These are phyloP conservation scores for Escallonia herrerae DNA, from an alignment of 129 eudicot genomes.

Conservation along the genomic window DNA sequence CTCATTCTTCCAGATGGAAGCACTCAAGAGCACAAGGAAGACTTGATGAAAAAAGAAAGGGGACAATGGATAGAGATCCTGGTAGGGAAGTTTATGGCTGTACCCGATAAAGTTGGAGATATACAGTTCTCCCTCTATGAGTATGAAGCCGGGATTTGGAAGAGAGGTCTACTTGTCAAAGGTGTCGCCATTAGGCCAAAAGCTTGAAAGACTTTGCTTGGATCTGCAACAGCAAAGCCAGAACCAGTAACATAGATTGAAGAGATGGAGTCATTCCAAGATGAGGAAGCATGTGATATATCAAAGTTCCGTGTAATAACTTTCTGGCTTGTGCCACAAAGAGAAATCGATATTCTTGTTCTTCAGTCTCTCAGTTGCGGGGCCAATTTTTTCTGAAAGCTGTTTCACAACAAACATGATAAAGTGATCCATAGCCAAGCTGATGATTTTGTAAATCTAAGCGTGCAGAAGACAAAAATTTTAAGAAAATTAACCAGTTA, in stretches of 20 bases:
- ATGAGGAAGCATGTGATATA: background rate
- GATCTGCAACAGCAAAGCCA: too few relatives aligned
- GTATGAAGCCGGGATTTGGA: slow-evolving; percentile 71
- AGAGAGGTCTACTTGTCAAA: background rate
- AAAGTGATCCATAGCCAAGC: too few relatives aligned
- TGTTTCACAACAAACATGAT: slow-evolving; percentile 4
- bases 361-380: slow-evolving; percentile 82
- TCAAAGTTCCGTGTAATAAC: slow-evolving; percentile 65
- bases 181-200: background rate
- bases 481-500: too few relatives aligned
- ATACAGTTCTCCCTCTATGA: slow-evolving; percentile 63
- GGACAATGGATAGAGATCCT: slow-evolving; percentile 65
- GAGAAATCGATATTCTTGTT: slow-evolving; percentile 84
- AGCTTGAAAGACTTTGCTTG: background rate
- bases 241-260: too few relatives aligned
- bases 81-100: slow-evolving; percentile 50
- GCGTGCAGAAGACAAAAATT: too few relatives aligned
- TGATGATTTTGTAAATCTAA: too few relatives aligned
- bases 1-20: slow-evolving; percentile 46
- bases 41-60: slow-evolving; percentile 51
- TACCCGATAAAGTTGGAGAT: slow-evolving; percentile 38
- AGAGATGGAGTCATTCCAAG: too few relatives aligned
- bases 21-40: slow-evolving; percentile 44
- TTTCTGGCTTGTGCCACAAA: slow-evolving; percentile 83
- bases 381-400: slow-evolving; percentile 88